Evolutionary conservation across 345 rosid species (phyloP).

Genomic region (Pugionium cornutum): DNA sequence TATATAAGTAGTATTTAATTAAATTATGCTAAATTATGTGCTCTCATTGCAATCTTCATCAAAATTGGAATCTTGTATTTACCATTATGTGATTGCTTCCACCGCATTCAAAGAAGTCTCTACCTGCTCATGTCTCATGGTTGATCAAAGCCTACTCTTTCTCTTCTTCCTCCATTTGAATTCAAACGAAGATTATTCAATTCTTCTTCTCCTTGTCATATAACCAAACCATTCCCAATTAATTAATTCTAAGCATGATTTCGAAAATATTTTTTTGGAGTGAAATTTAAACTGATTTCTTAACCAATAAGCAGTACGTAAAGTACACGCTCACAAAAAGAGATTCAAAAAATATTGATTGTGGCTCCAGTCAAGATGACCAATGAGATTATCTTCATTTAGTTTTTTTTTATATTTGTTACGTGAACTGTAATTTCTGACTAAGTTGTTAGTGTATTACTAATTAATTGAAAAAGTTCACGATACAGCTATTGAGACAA

Average conservation of each 20-base stretch:
- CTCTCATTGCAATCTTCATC: constrained; percentile 46
- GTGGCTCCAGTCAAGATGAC: not conserved
- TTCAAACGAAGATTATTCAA: constrained; percentile 29
- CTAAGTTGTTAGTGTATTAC: too few species aligned
- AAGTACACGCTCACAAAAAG: not conserved
- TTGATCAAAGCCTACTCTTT: constrained; percentile 33
- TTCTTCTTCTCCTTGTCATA: not conserved
- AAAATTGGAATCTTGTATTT: constrained; percentile 40
- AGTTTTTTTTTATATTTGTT: too few species aligned
- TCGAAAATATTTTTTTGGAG: not conserved
- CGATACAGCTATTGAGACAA: too few species aligned
- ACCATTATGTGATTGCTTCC: constrained; percentile 37
- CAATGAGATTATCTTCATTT: not conserved
- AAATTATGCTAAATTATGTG: constrained; percentile 20
- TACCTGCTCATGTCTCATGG: constrained; percentile 40
- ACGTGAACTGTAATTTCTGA: too few species aligned
- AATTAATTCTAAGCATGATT: not conserved
- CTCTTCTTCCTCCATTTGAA: constrained; percentile 32
- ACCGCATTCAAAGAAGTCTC: constrained; percentile 33
- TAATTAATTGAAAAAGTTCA: too few species aligned
- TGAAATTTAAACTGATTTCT: not conserved
- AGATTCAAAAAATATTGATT: not conserved
- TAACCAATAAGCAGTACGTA: not conserved
- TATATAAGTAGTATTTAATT: constrained; percentile 20
- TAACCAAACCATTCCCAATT: constrained; percentile 3